A percentile compares a stretch with the other conserved stretches of the same genome.
Evolutionary conservation across 345 rosid species (phyloP).

Genomic region (Pistacia vera): DNA sequence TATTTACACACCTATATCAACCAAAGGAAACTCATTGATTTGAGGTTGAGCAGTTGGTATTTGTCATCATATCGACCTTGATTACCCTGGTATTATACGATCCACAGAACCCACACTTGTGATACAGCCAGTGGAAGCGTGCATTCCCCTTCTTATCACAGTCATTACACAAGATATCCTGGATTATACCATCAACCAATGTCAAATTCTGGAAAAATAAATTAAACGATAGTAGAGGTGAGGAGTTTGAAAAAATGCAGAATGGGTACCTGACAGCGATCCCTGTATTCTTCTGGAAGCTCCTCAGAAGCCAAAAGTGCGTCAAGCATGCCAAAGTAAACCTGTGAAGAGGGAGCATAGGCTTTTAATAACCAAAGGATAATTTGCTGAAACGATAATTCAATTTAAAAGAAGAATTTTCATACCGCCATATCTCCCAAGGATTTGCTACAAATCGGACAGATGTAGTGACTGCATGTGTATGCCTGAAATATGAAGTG

Average conservation of each 20-base stretch:
- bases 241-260: not conserved
- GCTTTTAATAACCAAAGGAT: not conserved
- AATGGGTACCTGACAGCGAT: slow-evolving; percentile 50
- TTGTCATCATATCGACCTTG: slow-evolving; percentile 25
- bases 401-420: not conserved
- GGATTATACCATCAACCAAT: slow-evolving; percentile 15
- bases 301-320: slow-evolving; percentile 58
- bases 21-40: slow-evolving; percentile 10
- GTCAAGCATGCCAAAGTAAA: slow-evolving; percentile 68
- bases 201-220: not conserved
- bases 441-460: slow-evolving; percentile 69
- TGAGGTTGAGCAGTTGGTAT: slow-evolving; percentile 22
- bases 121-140: slow-evolving; percentile 78
- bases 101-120: slow-evolving; percentile 64
- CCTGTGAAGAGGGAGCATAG: slow-evolving; percentile 29
- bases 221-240: not conserved
- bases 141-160: slow-evolving; percentile 66
- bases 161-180: slow-evolving; percentile 79
- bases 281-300: slow-evolving; percentile 63
- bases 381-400: slow-evolving; percentile 1
- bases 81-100: slow-evolving; percentile 66
- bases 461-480: slow-evolving; percentile 63
- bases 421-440: slow-evolving; percentile 73
- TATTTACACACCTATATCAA: slow-evolving; percentile 19
- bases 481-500: slow-evolving; percentile 45